Evolutionary conservation across 1,284 basidiomycete genomes (phyloP).

Genomic region (Sporisorium scitamineum): DNA sequence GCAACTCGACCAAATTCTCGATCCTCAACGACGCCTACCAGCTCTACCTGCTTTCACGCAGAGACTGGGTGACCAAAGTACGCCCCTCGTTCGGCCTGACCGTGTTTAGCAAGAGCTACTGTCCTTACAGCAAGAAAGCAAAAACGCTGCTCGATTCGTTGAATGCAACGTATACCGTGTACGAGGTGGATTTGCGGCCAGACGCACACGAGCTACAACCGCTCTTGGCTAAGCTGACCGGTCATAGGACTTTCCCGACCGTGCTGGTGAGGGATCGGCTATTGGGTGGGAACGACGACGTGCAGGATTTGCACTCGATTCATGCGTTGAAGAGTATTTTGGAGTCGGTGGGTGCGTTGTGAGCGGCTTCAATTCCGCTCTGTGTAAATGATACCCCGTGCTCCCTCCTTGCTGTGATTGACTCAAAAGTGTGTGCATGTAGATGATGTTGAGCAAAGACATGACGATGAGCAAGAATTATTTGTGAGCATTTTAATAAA

Average conservation of each 20-base stretch:
- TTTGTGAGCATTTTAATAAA: background rate
- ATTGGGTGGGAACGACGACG: slow-evolving; percentile 46
- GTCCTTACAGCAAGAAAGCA: slow-evolving; percentile 44
- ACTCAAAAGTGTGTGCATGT: background rate
- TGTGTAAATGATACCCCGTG: slow-evolving; percentile 13
- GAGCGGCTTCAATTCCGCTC: too few species aligned
- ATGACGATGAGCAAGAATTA: background rate
- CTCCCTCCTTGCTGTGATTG: background rate
- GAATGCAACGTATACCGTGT: slow-evolving; percentile 31
- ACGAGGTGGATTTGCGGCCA: slow-evolving; percentile 43
- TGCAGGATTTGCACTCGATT: slow-evolving; percentile 20
- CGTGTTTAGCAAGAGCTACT: slow-evolving; percentile 54
- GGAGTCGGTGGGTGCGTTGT: slow-evolving; percentile 27
- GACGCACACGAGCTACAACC: slow-evolving; percentile 44
- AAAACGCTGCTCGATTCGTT: slow-evolving; percentile 35
- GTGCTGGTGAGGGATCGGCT: slow-evolving; percentile 32
- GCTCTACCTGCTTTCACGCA: slow-evolving; percentile 32
- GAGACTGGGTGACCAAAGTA: slow-evolving; percentile 33
- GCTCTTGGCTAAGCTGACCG: slow-evolving; percentile 33
- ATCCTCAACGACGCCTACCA: slow-evolving; percentile 31
- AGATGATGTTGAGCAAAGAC: too few species aligned
- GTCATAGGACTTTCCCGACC: slow-evolving; percentile 48
- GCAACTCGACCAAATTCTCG: slow-evolving; percentile 11
- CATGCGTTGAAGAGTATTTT: slow-evolving; percentile 29
- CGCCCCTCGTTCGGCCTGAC: slow-evolving; percentile 27